Evolutionary conservation across 345 rosid genomes (phyloP), one percentile per base, ranked within the genome.

Genomic region (Populus tremula): DNA sequence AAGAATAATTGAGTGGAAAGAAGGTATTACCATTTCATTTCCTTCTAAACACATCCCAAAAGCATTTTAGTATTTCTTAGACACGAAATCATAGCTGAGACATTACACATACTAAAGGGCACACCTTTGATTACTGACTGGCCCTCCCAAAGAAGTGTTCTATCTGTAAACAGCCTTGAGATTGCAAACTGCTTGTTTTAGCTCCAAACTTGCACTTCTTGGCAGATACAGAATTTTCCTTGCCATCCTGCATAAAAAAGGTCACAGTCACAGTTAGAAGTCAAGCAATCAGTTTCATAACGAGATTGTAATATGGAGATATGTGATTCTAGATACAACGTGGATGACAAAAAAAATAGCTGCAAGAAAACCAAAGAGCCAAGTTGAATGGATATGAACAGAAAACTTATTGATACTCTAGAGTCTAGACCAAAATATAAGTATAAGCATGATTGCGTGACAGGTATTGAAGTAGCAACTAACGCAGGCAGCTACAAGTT

Each of bases 111-210:
- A 10, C 5, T 59, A 59, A 59, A 17, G 16, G 45, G 61, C 59
- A 20, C 54, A 75, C 54, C 72, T 71, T 65, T 74, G 64, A 67
- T 79, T 79, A 91, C n/a, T 85, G 83, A 70, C 69, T 77, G 67
- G 84, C 77, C 87, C 80, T 92, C 18, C 92, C 92, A 80, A 96
- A 93, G 80, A 90, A 96, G 83, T 96, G 97, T 77, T 96, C 97
- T 27, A 96, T 92, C 79, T 92, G 92, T 73, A 92, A 82, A 87
- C 89, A 82, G 14, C 94, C 94, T 80, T 87, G 87, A 59, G 98
- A 85, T 41, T 84, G 93, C 56, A 77, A 53, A 72, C 77, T 80
- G 77, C 80, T 84, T 56, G 91, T 50, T 85, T 85, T 92, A 23
- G 79, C 80, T 68, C 85, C 93, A 77, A 38, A 45, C 82, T 89